Conservation (phyloP, 371 early-diverging fungal genomes). For the Apophysomyces sp. region DNA sequence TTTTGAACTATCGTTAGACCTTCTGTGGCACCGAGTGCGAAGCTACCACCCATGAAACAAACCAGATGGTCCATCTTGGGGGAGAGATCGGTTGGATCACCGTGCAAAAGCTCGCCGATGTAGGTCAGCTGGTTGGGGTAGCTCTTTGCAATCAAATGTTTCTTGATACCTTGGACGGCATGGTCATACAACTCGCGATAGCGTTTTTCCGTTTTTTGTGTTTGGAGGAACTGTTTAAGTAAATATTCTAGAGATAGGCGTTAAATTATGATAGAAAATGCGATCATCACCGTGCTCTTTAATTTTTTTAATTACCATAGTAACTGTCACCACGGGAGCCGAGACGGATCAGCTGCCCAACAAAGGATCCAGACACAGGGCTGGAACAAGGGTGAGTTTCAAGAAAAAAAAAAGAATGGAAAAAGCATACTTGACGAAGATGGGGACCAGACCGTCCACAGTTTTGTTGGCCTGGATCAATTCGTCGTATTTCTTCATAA, state of each 20-base stretch:
- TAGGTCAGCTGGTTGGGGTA: constrained; percentile 61
- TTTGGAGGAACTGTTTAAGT: constrained; percentile 84
- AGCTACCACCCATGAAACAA: constrained; percentile 87
- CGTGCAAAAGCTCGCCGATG: constrained; percentile 66
- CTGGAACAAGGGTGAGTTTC: constrained; percentile 10
- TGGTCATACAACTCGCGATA: constrained; percentile 74
- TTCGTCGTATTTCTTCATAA: constrained; percentile 59
- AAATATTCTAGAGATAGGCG: constrained; percentile 69
- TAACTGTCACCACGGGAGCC: constrained; percentile 91
- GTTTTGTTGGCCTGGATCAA: constrained; percentile 26
- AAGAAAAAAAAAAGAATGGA: background rate
- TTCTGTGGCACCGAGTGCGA: constrained; percentile 77
- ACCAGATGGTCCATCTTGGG: constrained; percentile 93
- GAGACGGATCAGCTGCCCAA: constrained; percentile 57
- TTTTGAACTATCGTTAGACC: constrained; percentile 42
- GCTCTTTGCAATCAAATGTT: constrained; percentile 65
- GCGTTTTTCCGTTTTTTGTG: constrained; percentile 58
- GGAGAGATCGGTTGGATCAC: constrained; percentile 30
- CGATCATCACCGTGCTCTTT: background rate
- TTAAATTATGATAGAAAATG: background rate
- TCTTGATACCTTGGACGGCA: constrained; percentile 71
- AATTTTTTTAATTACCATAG: constrained; percentile 82
- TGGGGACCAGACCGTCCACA: constrained; percentile 79
- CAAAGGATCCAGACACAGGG: constrained; percentile 43
- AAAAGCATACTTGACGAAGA: constrained; percentile 56